Evolutionary conservation across 306 rosid genomes (phyloP).

Genomic region (Quillaja saponaria): DNA sequence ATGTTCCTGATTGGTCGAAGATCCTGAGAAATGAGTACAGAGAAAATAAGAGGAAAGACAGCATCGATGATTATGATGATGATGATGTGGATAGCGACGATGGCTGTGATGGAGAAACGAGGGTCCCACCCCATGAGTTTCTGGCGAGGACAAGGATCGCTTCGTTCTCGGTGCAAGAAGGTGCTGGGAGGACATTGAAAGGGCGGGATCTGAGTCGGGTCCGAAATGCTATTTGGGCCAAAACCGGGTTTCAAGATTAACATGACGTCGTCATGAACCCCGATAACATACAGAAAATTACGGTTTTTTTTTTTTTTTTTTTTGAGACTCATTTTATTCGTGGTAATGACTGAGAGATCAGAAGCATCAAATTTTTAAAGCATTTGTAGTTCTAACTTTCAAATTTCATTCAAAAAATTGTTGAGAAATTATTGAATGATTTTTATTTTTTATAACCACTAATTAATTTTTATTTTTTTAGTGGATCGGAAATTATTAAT

Average conservation of each 20-base stretch:
- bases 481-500: too few species aligned
- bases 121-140: conserved; percentile 86
- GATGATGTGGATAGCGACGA: conserved; percentile 33
- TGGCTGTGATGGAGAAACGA: conserved; percentile 30
- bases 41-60: conserved; percentile 36
- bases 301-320: background rate
- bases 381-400: too few species aligned
- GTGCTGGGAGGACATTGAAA: conserved; percentile 81
- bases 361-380: too few species aligned
- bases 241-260: conserved; percentile 79
- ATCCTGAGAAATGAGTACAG: conserved; percentile 69
- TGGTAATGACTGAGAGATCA: too few species aligned
- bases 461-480: too few species aligned
- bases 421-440: too few species aligned
- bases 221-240: conserved; percentile 83
- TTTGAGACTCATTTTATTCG: background rate
- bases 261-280: background rate
- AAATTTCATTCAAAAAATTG: too few species aligned
- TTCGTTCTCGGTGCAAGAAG: conserved; percentile 87
- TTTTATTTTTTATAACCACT: too few species aligned
- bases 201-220: conserved; percentile 92
- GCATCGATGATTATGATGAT: conserved; percentile 8
- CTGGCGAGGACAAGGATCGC: conserved; percentile 78
- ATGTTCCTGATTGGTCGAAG: conserved; percentile 90
- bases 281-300: background rate